Percentiles rank a stretch among this genome's conserved stretches.
These are phyloP conservation scores for Suillus hirtellus DNA, from an alignment of 768 basidiomycete genomes.

Conservation along the genomic window DNA sequence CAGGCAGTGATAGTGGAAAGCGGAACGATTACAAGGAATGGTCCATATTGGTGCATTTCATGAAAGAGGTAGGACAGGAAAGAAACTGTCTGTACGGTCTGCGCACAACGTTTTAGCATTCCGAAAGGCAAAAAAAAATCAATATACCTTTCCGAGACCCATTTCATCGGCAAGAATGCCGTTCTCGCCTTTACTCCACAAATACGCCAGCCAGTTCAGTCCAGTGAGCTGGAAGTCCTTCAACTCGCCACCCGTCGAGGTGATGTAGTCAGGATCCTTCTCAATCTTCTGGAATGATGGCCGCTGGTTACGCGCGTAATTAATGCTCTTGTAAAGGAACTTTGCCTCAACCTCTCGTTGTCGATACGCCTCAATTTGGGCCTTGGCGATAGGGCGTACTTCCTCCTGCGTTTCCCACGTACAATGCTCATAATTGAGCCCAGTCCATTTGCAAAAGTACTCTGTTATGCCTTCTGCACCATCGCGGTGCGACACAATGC, in stretches of 20 bases:
- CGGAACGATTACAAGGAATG: constrained; percentile 96
- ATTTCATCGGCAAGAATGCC: constrained; percentile 99
- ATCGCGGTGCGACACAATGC: constrained; percentile 81
- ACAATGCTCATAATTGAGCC: constrained; percentile 89
- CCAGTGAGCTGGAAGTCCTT: constrained; percentile 99
- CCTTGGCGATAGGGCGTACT: constrained; percentile 73
- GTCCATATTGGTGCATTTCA: constrained; percentile 88
- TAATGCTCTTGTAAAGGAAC: constrained; percentile 82
- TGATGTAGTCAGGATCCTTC: constrained; percentile 87
- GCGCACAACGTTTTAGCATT: constrained; percentile 15
- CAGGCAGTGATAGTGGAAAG: constrained; percentile 98
- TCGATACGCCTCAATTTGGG: constrained; percentile 79
- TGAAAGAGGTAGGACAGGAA: constrained; percentile 96
- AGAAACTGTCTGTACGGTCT: constrained; percentile 95
- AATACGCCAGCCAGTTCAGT: constrained; percentile 96
- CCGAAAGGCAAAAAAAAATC: constrained; percentile 11
- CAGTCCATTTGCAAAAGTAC: constrained; percentile 97
- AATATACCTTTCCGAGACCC: constrained; percentile 89
- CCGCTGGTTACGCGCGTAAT: constrained; percentile 64
- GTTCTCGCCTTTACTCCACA: constrained; percentile 94
- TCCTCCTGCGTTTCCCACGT: constrained; percentile 93
- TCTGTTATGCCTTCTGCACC: constrained; percentile 59
- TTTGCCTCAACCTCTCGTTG: constrained; percentile 72
- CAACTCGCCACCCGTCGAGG: constrained; percentile 73
- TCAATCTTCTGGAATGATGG: constrained; percentile 82